Evolutionary conservation across 2,329 filamentous ascomycete genomes (phyloP), one percentile per base, ranked within the genome.

Genomic region (Paecilomyces fulvus): DNA sequence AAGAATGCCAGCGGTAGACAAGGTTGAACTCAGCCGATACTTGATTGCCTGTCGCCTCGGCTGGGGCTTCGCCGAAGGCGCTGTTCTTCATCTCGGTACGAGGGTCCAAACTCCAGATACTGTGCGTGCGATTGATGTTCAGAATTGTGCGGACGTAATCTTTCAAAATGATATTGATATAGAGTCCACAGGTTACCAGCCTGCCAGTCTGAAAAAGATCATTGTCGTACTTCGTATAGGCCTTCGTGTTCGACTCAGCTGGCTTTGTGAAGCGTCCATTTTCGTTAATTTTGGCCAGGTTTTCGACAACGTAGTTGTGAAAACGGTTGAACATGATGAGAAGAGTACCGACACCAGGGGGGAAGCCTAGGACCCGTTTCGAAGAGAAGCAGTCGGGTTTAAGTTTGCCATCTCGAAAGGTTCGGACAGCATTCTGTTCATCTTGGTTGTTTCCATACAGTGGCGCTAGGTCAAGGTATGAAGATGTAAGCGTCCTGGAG

Each of bases 381-480:
- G 88, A 84, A 1, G 83, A 80, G 66, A 89, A 89, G 59, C 82
- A 85, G 64, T 90, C 87, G 0, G 84, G 83, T 70, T 89, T 88
- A 58, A 90, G 74, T 62, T 82, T 84, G n/a, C 87, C 87, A 58
- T 85, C 80, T 51, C 81, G 78, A 69, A 82, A 80, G 1, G 83
- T 85, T 23, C 86, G 79, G 64, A 89, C 81, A 59, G 76, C 69
- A 51, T 84, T 74, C 64, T 89, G 86, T 60, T 88, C 83, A 25
- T 77, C 73, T 63, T 83, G 77, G 49, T 82, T 83, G 53, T 81
- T 86, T 3, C 88, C 88, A 61, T 91, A 91, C 2, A 91, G 74
- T 0, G 88, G 88, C 0, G 85, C 80, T 1, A 92, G 75, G 64
- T 91, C 88, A 23, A 91, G 79, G 60, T 91, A 91, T 0, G 87